Base-by-base conservation (phyloP, 2,329 filamentous ascomycete genomes). In the Sarocladium strictum region DNA sequence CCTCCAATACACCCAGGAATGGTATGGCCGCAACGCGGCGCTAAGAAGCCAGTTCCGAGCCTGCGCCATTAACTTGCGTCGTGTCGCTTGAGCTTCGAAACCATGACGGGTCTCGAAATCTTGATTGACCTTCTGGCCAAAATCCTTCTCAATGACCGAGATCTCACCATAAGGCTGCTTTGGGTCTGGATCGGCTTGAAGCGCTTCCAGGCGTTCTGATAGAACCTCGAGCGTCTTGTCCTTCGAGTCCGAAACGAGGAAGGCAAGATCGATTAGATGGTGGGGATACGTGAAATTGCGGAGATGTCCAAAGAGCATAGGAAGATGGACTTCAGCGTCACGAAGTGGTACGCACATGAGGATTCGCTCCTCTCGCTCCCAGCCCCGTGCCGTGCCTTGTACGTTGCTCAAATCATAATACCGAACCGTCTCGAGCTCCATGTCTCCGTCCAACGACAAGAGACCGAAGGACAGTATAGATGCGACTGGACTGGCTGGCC, bases 1-100 rank as follows among this genome's bases (percentile, higher is more conserved):
- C 71, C 94, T 85, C 94, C 94, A 99, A 68, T 99, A 99, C 10
- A 99, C 94, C 94, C 94, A 99, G 60, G 92, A 97, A 68, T 99
- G 94, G 53, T 94, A 95, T 1, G 94, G 94, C 41, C 94, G 85
- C 54, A 99, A 75, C 21, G 94, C 93, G 38, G 94, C 93, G 64
- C 91, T 97, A 55, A 99, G 74, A 53, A 99, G 78, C 94, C 94
- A 99, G 72, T 99, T 99, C 58, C 94, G 83, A 52, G 94, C 94
- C 73, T 97, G 91, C 1, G 94, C 94, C 94, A 99, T 99, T 65
- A 96, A 80, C 75, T 99, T 99, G 70, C 94, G 84, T 63, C 94
- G 82, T 61, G 87, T 89, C 23, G 94, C 94, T 72, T 99, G 94
- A 1, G 94, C 94, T 27, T 93, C 94, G 67, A 99, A 99, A 23